Percentiles rank a stretch among this genome's conserved stretches.
These are phyloP conservation scores for Xylariaceae sp. DNA, from an alignment of 2,329 filamentous ascomycete genomes.

Conservation along the genomic window DNA sequence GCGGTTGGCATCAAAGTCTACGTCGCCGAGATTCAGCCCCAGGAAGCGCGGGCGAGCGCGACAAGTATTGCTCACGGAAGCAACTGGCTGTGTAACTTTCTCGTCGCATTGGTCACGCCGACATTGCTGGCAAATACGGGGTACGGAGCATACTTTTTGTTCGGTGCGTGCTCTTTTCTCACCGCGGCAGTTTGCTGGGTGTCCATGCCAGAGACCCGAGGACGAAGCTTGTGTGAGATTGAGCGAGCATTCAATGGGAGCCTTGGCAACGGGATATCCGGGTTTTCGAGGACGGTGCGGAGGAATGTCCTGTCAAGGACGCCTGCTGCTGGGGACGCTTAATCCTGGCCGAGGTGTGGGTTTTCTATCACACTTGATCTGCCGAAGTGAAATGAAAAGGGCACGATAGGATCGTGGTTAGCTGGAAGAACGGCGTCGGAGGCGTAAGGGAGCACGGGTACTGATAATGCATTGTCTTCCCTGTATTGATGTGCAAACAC, in stretches of 20 bases:
- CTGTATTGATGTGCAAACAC: no score
- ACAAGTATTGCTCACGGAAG: slow-evolving; percentile 56
- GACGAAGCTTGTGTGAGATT: slow-evolving; percentile 46
- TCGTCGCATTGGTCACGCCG: slow-evolving; percentile 50
- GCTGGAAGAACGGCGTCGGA: no score
- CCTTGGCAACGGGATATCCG: slow-evolving; percentile 47
- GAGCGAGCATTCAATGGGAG: slow-evolving; percentile 29
- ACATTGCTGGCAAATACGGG: slow-evolving; percentile 42
- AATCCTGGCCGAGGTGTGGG: slow-evolving; percentile 48
- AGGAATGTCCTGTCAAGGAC: not conserved
- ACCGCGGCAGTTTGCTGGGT: slow-evolving; percentile 41
- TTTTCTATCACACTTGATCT: not conserved
- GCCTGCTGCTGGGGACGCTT: slow-evolving; percentile 9
- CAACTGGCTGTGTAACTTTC: slow-evolving; percentile 53
- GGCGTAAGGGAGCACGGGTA: no score
- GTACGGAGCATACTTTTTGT: slow-evolving; percentile 50
- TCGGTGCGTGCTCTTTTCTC: slow-evolving; percentile 43
- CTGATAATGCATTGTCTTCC: no score
- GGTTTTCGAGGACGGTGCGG: not conserved
- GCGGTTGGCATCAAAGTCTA: slow-evolving; percentile 58
- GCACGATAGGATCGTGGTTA: no score
- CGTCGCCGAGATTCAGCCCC: slow-evolving; percentile 58
- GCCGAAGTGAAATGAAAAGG: no score
- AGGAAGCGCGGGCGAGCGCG: slow-evolving; percentile 56
- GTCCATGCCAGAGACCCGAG: slow-evolving; percentile 48